A percentile compares a stretch with the other conserved stretches of the same genome.
These are phyloP conservation scores for Suillus ampliporus DNA, from an alignment of 768 basidiomycete genomes.

Conservation along the genomic window DNA sequence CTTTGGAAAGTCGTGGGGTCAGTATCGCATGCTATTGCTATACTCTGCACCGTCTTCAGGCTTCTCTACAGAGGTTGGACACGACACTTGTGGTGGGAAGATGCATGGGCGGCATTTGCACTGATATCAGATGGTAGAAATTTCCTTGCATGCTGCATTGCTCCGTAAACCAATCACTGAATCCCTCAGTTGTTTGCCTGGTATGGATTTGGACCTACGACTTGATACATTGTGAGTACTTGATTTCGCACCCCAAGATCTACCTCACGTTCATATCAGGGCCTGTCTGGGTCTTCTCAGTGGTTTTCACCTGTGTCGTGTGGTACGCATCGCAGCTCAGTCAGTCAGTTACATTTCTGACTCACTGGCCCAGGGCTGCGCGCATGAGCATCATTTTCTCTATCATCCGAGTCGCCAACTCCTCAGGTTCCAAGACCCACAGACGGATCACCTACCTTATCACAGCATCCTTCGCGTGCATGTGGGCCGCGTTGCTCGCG, in stretches of 20 bases:
- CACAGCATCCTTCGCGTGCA: not conserved
- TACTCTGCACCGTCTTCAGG: not conserved
- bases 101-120: constrained; percentile 3
- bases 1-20: not conserved
- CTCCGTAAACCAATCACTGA: not conserved
- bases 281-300: not conserved
- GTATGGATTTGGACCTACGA: not conserved
- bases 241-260: not conserved
- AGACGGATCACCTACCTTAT: constrained; percentile 5
- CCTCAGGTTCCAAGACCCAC: not conserved
- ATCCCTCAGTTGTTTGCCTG: not conserved
- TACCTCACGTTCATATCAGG: not conserved
- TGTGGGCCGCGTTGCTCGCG: constrained; percentile 3
- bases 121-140: constrained; percentile 1
- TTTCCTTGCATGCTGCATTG: not conserved
- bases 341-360: not conserved
- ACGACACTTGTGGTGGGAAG: constrained; percentile 1
- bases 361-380: not conserved
- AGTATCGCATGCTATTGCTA: not conserved
- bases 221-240: not conserved
- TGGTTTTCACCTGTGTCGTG: not conserved
- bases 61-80: not conserved
- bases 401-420: not conserved
- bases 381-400: constrained; percentile 13
- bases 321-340: not conserved